These are phyloP conservation scores for Hypoxylon fragiforme DNA, from an alignment of 495 filamentous ascomycete genomes.

Conservation along the genomic window DNA sequence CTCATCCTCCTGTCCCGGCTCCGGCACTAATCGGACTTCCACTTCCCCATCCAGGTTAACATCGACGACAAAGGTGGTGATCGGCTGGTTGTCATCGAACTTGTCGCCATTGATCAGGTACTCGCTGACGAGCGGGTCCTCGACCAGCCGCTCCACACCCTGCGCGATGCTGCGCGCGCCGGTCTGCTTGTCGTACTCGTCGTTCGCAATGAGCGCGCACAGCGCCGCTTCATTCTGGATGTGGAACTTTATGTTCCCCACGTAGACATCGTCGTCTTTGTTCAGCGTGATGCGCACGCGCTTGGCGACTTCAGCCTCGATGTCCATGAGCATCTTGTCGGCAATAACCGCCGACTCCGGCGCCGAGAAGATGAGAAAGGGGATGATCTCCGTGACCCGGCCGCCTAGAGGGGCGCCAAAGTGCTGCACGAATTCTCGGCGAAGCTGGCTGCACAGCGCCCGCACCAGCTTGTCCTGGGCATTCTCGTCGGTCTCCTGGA, in stretches of 20 bases:
- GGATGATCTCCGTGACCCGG: slow-evolving; percentile 46
- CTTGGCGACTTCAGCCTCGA: slow-evolving; percentile 17
- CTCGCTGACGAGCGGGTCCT: slow-evolving; percentile 9
- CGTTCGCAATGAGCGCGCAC: slow-evolving; percentile 10
- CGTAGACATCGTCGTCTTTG: slow-evolving; percentile 14
- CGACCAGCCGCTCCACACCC: slow-evolving; percentile 4
- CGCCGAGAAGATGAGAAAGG: slow-evolving; percentile 49
- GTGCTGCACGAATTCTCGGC: slow-evolving; percentile 28
- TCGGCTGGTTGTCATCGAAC: slow-evolving; percentile 12
- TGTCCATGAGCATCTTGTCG: slow-evolving; percentile 47
- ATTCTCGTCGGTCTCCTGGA: slow-evolving; percentile 18
- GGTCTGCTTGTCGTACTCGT: slow-evolving; percentile 15
- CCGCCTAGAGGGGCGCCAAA: slow-evolving; percentile 45
- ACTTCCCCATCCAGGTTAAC: slow-evolving; percentile 15
- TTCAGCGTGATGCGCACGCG: slow-evolving; percentile 2
- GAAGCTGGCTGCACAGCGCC: slow-evolving; percentile 37
- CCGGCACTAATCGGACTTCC: background rate
- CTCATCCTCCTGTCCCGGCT: too few relatives aligned
- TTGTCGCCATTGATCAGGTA: slow-evolving; percentile 18
- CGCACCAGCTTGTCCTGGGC: slow-evolving; percentile 30
- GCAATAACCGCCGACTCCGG: slow-evolving; percentile 45
- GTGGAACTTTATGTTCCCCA: slow-evolving; percentile 11
- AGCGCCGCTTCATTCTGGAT: slow-evolving; percentile 16
- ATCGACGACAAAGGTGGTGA: slow-evolving; percentile 6
- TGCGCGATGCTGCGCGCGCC: slow-evolving; percentile 20